Evolutionary conservation across 2,329 filamentous ascomycete species (phyloP), one percentile per base, ranked within the genome.

Genomic region (Fusarium nanum): DNA sequence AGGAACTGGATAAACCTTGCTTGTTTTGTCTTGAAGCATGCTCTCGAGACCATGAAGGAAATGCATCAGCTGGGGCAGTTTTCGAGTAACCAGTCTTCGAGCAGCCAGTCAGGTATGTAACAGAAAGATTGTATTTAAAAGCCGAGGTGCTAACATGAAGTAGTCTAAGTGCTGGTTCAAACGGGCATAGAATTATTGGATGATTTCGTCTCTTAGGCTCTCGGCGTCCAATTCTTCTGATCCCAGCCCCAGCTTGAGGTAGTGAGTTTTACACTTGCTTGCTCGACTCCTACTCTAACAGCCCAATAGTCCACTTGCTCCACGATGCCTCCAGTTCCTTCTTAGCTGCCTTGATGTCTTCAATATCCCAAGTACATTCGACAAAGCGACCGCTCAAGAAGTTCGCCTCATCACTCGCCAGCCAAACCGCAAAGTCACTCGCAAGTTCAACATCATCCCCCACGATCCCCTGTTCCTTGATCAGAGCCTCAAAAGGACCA

Each of bases 291-390:
- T 30, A 70, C 14, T 37, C 4, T 25, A 73, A 34, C 22, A 73
- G 18, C 4, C 68, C 62, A 10, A 73, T 42, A 4, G 75, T 75
- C 25, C 76, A 66, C 41, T 56, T 75, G n/a, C 49, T 50, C 45
- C 58, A 42, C 6, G 71, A 65, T 13, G 50, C 59, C 13, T 56
- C 44, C 49, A 85, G 75, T 63, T 82, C 77, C 25, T 76, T 73
- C 7, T 77, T 78, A 40, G 74, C 73, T 1, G 76, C 75, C 71
- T 82, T 82, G 34, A 87, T 77, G 67, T 86, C 84, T 41, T 83
- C 79, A 0, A 86, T 79, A 71, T 87, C 85, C 85, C 84, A 87
- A 23, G 83, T 83, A 13, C 81, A 78, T 81, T 83, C 86, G 1
- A 86, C 70, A 23, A 83, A 82, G 48, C 81, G 83, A 5, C 81